Evolutionary conservation across 1,139 yeast genomes (phyloP).

Genomic region (Nakaseomyces glabratus): DNA sequence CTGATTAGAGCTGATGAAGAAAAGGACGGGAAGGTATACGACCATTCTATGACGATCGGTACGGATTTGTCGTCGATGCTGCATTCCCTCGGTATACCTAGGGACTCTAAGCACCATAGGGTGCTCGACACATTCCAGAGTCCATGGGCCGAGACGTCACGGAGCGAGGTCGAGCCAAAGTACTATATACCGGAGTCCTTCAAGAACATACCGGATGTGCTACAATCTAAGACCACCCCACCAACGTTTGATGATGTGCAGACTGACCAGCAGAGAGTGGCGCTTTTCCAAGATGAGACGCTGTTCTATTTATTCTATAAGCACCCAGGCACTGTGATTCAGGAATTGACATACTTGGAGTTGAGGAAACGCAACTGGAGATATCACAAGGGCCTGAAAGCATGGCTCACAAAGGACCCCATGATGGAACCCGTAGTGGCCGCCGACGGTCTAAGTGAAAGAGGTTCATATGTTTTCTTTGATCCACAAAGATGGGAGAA

Average conservation of each 20-base stretch:
- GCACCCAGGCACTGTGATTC: slow-evolving; percentile 86
- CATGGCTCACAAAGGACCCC: slow-evolving; percentile 95
- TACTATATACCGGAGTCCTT: slow-evolving; percentile 38
- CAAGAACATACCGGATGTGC: slow-evolving; percentile 35
- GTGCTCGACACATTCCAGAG: slow-evolving; percentile 70
- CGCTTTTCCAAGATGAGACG: slow-evolving; percentile 81
- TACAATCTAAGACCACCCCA: slow-evolving; percentile 25
- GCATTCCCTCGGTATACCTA: slow-evolving; percentile 37
- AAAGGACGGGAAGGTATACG: slow-evolving; percentile 20
- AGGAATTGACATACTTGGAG: slow-evolving; percentile 89
- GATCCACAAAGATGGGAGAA: slow-evolving; percentile 97
- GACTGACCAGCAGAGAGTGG: slow-evolving; percentile 60
- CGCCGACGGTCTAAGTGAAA: slow-evolving; percentile 63
- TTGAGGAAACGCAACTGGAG: slow-evolving; percentile 90
- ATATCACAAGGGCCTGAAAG: slow-evolving; percentile 88
- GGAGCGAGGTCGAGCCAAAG: slow-evolving; percentile 84
- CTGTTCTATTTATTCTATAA: slow-evolving; percentile 89
- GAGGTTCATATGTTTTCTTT: slow-evolving; percentile 92
- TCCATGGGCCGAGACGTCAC: slow-evolving; percentile 90
- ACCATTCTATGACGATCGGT: slow-evolving; percentile 56
- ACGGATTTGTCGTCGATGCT: slow-evolving; percentile 67
- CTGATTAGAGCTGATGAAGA: slow-evolving; percentile 40
- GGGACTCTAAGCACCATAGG: slow-evolving; percentile 25
- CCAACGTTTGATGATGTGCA: slow-evolving; percentile 33
- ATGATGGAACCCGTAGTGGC: slow-evolving; percentile 81